Conservation (phyloP, 2,329 filamentous ascomycete species). For the Drechslera avenae region DNA sequence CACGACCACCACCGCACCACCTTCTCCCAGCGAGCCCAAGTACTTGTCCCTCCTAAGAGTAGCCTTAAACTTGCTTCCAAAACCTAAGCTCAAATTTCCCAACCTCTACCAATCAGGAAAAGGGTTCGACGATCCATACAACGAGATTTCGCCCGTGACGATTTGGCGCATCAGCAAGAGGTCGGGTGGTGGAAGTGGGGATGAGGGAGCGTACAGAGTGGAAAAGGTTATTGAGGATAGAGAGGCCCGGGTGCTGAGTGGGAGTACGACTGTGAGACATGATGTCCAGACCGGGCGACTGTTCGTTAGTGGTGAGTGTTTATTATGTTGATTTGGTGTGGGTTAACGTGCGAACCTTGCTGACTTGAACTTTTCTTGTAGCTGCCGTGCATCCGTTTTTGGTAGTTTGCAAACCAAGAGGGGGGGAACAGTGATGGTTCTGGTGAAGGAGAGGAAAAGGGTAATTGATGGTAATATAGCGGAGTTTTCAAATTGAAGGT, state of each 20-base stretch:
- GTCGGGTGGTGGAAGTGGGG: conserved; percentile 1
- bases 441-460: too few relatives aligned
- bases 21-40: background rate
- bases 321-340: background rate
- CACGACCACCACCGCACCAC: background rate
- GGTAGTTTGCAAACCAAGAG: conserved; percentile 16
- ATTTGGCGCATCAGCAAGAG: conserved; percentile 30
- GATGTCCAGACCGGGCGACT: conserved; percentile 34
- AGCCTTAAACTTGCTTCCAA: conserved; percentile 11
- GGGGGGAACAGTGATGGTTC: too few relatives aligned
- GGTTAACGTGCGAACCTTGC: too few relatives aligned
- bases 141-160: conserved; percentile 19
- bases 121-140: conserved; percentile 22
- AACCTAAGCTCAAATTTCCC: conserved; percentile 35
- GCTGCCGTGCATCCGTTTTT: conserved; percentile 16
- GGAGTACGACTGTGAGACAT: conserved; percentile 32
- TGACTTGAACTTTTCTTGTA: background rate
- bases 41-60: conserved; percentile 12
- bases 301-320: conserved; percentile 31
- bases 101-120: conserved; percentile 28
- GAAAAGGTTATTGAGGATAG: conserved; percentile 37
- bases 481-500: too few relatives aligned
- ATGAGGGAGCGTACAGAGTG: conserved; percentile 18
- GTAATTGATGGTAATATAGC: too few relatives aligned
- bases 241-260: conserved; percentile 26